Percentiles rank a stretch among this genome's conserved stretches.
These are phyloP conservation scores for Rhizopus arrhizus DNA, from an alignment of 371 early-diverging fungal species.

Conservation along the genomic window DNA sequence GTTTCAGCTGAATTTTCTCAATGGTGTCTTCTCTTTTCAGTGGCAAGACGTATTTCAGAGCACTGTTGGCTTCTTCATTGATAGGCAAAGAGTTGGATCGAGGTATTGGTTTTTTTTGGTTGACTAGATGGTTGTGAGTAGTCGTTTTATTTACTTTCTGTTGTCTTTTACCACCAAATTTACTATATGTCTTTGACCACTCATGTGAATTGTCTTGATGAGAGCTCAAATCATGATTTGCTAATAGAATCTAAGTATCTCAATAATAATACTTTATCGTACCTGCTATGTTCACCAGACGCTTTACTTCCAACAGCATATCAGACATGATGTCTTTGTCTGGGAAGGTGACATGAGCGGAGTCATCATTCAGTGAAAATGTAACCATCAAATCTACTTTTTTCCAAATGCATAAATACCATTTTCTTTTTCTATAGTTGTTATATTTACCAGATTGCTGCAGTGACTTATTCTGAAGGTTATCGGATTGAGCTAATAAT, in stretches of 20 bases:
- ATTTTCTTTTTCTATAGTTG: slow-evolving; percentile 5
- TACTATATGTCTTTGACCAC: slow-evolving; percentile 33
- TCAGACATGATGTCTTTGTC: slow-evolving; percentile 34
- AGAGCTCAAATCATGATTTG: slow-evolving; percentile 2
- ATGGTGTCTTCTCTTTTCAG: slow-evolving; percentile 39
- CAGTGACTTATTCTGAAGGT: neutral
- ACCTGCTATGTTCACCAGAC: slow-evolving; percentile 20
- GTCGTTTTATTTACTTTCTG: neutral
- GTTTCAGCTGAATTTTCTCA: slow-evolving; percentile 37
- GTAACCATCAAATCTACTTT: slow-evolving; percentile 31
- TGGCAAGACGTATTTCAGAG: slow-evolving; percentile 41
- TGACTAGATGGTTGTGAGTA: too few relatives aligned
- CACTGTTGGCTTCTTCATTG: slow-evolving; percentile 12
- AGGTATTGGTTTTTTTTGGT: slow-evolving; percentile 12
- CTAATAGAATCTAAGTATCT: neutral
- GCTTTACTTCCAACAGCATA: slow-evolving; percentile 25
- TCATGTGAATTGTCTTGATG: slow-evolving; percentile 17
- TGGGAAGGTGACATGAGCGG: slow-evolving; percentile 29
- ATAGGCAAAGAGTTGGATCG: slow-evolving; percentile 31
- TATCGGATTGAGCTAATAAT: slow-evolving; percentile 17
- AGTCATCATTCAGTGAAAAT: slow-evolving; percentile 19
- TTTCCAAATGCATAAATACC: neutral
- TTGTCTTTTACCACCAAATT: slow-evolving; percentile 19
- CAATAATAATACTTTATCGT: slow-evolving; percentile 5
- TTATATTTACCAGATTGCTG: slow-evolving; percentile 6